phyloP scores from a whole-genome alignment of 202 grass and related monocot species.

The Zoysia matrella region DNA sequence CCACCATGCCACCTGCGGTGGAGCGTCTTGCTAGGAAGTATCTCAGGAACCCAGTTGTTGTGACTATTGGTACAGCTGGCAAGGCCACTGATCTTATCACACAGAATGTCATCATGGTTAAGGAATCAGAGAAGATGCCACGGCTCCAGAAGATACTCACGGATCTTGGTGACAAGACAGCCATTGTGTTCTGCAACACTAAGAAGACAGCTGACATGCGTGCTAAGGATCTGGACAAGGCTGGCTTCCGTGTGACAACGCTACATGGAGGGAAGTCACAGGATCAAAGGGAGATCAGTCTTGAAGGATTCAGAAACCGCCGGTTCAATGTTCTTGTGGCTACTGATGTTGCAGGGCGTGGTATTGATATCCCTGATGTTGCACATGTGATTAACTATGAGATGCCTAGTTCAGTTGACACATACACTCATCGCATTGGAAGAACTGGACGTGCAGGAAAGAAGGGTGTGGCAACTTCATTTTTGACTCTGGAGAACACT shows the following conservation, averaged over 20 bases:
- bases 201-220: conserved; percentile 84
- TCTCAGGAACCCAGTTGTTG: conserved; percentile 90
- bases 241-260: conserved; percentile 85
- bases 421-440: conserved; percentile 96
- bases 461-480: conserved; percentile 85
- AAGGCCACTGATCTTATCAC: conserved; percentile 92
- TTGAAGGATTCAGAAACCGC: conserved; percentile 89
- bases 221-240: conserved; percentile 82
- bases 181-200: conserved; percentile 93
- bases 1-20: conserved; percentile 91
- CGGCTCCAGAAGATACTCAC: conserved; percentile 77
- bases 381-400: conserved; percentile 97
- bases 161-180: conserved; percentile 88
- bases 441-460: conserved; percentile 94
- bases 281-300: conserved; percentile 90
- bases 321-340: conserved; percentile 97
- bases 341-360: conserved; percentile 93
- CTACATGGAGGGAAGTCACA: conserved; percentile 94
- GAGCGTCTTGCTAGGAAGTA: conserved; percentile 96
- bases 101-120: conserved; percentile 89
- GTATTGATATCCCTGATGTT: conserved; percentile 98
- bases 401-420: conserved; percentile 79
- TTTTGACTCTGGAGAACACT: conserved; percentile 78
- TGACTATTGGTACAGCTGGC: conserved; percentile 92
- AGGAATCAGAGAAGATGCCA: conserved; percentile 83